phyloP scores from a whole-genome alignment of 805 yeast genomes.

The Pichia paraexigua region DNA sequence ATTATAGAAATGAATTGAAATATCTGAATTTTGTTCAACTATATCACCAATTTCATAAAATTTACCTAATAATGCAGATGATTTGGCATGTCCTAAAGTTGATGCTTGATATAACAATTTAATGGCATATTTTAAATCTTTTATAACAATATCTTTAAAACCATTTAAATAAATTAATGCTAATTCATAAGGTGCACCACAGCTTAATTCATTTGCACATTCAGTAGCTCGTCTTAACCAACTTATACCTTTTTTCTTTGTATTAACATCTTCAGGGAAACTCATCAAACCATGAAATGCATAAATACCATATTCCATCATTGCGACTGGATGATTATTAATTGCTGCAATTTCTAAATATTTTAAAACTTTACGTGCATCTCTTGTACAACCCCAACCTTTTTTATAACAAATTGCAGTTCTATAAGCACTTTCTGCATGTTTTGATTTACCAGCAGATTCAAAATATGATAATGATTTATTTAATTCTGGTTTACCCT shows the following conservation, averaged over 20 bases:
- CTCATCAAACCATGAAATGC: conserved; percentile 85
- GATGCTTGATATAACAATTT: conserved; percentile 85
- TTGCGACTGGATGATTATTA: conserved; percentile 92
- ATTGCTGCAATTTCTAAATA: conserved; percentile 81
- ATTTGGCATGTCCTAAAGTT: conserved; percentile 73
- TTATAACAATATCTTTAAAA: conserved; percentile 76
- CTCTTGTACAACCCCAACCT: conserved; percentile 88
- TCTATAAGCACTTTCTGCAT: conserved; percentile 83
- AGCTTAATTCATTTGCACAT: conserved; percentile 72
- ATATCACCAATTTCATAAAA: conserved; percentile 77
- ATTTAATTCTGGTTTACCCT: conserved; percentile 65
- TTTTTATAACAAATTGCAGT: conserved; percentile 89
- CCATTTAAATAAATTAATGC: conserved; percentile 81
- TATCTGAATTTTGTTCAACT: conserved; percentile 69
- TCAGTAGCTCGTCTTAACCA: conserved; percentile 88
- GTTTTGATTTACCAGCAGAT: conserved; percentile 90
- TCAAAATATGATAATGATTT: conserved; percentile 75
- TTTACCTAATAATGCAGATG: conserved; percentile 73
- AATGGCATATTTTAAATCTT: conserved; percentile 76
- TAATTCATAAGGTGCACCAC: conserved; percentile 92
- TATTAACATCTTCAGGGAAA: conserved; percentile 51
- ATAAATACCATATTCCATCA: conserved; percentile 85
- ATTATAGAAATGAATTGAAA: conserved; percentile 88
- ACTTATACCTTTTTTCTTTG: conserved; percentile 80
- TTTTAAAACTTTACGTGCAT: conserved; percentile 77